phyloP scores from a whole-genome alignment of 2,329 filamentous ascomycete genomes.

The Xylaria polymorpha region DNA sequence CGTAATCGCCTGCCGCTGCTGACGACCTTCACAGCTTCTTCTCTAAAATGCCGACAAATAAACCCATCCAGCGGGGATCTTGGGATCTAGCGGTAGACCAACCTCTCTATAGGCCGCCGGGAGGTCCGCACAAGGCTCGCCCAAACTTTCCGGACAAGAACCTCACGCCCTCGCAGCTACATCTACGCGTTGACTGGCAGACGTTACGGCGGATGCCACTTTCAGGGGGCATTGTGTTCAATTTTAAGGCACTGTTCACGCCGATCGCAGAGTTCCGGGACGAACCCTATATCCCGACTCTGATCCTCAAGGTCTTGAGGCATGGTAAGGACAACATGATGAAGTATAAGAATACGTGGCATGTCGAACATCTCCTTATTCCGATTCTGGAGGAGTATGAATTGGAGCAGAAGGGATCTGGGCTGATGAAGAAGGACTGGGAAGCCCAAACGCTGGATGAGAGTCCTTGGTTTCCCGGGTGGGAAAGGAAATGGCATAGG shows the following conservation, averaged over 20 bases:
- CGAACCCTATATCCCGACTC: slow-evolving; percentile 77
- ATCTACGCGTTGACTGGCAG: slow-evolving; percentile 88
- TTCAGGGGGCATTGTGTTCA: slow-evolving; percentile 81
- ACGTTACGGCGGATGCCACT: slow-evolving; percentile 82
- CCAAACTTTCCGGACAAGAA: slow-evolving; percentile 68
- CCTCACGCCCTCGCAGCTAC: slow-evolving; percentile 68
- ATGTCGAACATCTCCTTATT: slow-evolving; percentile 78
- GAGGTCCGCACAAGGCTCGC: slow-evolving; percentile 71
- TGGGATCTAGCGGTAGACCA: slow-evolving; percentile 84
- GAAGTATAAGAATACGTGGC: slow-evolving; percentile 86
- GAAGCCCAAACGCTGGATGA: slow-evolving; percentile 76
- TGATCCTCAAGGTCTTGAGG: slow-evolving; percentile 75
- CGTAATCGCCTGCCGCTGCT: background rate
- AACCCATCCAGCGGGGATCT: slow-evolving; percentile 83
- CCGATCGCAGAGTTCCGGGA: slow-evolving; percentile 74
- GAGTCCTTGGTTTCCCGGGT: slow-evolving; percentile 79
- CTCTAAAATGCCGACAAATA: slow-evolving; percentile 77
- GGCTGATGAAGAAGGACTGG: slow-evolving; percentile 71
- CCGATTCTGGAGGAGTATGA: slow-evolving; percentile 73
- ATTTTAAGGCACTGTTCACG: slow-evolving; percentile 89
- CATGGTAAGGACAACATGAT: slow-evolving; percentile 77
- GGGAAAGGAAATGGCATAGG: slow-evolving; percentile 76
- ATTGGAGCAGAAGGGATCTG: slow-evolving; percentile 72
- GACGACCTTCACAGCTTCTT: slow-evolving; percentile 70
- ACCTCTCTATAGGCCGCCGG: slow-evolving; percentile 79